A percentile compares a stretch with the other conserved stretches of the same genome.
Conservation (phyloP, 208 protist genomes). For the Phytomonas sp. region DNA sequence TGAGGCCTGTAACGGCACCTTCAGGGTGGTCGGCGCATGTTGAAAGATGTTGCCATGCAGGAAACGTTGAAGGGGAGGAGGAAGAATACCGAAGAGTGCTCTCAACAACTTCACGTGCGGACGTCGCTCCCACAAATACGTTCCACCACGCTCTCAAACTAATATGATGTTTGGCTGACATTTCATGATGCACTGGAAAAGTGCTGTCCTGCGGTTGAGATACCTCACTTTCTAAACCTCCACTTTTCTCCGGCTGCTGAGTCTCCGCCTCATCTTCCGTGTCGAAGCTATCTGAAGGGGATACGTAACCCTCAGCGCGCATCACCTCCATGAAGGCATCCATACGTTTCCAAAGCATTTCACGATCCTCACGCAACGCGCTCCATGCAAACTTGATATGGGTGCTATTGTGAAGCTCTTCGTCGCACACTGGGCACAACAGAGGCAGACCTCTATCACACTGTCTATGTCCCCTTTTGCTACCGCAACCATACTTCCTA, state of each 20-base stretch:
- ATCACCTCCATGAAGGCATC: constrained; percentile 13
- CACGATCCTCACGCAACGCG: constrained; percentile 28
- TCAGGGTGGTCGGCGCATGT: neutral
- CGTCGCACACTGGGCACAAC: constrained; percentile 38
- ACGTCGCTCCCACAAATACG: neutral
- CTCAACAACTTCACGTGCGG: neutral
- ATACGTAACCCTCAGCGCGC: neutral
- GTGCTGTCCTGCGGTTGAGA: neutral
- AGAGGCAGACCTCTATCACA: constrained; percentile 1
- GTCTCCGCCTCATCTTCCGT: neutral
- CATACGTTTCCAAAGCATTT: constrained; percentile 18
- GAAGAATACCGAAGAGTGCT: neutral
- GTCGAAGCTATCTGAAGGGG: neutral
- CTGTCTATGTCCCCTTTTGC: neutral
- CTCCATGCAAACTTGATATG: constrained; percentile 19
- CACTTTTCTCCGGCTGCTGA: neutral
- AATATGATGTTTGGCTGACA: neutral
- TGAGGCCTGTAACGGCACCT: neutral
- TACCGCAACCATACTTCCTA: neutral
- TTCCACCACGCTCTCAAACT: neutral
- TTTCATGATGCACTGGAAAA: neutral
- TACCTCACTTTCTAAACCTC: neutral
- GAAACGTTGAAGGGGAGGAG: neutral
- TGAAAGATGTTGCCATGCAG: neutral
- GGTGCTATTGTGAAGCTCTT: constrained; percentile 17